Conservation (phyloP, 2,329 filamentous ascomycete species). For the Talaromyces sp. region DNA sequence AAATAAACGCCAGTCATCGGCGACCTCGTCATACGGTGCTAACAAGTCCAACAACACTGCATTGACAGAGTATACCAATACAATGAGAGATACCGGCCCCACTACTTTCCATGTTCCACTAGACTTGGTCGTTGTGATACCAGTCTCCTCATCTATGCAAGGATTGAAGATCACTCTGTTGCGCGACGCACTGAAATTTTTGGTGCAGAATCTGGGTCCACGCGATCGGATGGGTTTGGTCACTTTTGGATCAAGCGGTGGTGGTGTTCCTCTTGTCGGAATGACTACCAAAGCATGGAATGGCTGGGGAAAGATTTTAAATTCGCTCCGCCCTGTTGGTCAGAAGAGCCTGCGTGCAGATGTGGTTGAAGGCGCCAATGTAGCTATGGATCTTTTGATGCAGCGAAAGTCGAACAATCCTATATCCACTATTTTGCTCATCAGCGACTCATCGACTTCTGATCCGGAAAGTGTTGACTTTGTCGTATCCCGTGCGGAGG, state of each 20-base stretch:
- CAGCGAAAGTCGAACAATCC: conserved; percentile 94
- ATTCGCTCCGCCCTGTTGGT: conserved; percentile 85
- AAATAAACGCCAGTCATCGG: conserved; percentile 70
- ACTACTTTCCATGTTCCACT: conserved; percentile 78
- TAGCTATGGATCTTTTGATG: conserved; percentile 98
- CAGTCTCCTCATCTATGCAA: conserved; percentile 97
- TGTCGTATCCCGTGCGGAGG: conserved; percentile 92
- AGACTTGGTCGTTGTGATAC: conserved; percentile 93
- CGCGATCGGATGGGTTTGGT: conserved; percentile 95
- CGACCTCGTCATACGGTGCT: conserved; percentile 77
- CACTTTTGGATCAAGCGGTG: conserved; percentile 91
- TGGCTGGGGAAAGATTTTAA: conserved; percentile 82
- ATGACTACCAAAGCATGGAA: conserved; percentile 96
- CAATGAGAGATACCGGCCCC: conserved; percentile 48
- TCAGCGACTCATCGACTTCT: conserved; percentile 93
- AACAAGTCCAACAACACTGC: conserved; percentile 81
- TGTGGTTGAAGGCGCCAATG: conserved; percentile 94
- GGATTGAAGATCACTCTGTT: conserved; percentile 97
- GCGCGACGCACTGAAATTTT: conserved; percentile 84
- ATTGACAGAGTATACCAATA: conserved; percentile 84
- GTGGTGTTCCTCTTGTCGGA: conserved; percentile 90
- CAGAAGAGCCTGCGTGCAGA: conserved; percentile 96
- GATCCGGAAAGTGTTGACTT: conserved; percentile 96
- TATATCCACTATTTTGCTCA: conserved; percentile 89
- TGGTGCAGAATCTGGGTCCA: conserved; percentile 84